Conservation (phyloP, 2,329 filamentous ascomycete genomes). For the Hypoxylon sp. region DNA sequence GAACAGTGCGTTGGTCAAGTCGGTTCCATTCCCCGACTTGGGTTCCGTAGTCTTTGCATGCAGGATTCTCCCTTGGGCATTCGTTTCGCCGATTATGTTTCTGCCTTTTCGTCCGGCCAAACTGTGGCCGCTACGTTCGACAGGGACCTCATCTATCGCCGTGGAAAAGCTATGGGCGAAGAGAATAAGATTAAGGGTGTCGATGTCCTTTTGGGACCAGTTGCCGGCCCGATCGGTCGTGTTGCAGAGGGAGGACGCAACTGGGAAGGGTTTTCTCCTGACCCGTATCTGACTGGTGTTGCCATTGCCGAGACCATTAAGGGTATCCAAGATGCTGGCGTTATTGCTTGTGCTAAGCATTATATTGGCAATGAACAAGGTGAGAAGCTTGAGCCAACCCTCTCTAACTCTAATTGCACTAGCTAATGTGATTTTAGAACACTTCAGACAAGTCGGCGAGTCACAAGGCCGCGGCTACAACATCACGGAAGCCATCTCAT, state of each 20-base stretch:
- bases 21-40: constrained; percentile 76
- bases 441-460: constrained; percentile 74
- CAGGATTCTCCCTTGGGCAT: constrained; percentile 88
- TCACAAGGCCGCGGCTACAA: constrained; percentile 69
- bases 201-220: constrained; percentile 79
- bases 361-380: constrained; percentile 76
- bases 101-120: constrained; percentile 82
- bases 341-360: constrained; percentile 83
- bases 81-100: constrained; percentile 81
- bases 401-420: not conserved
- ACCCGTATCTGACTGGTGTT: constrained; percentile 79
- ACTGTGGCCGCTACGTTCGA: constrained; percentile 89
- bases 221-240: constrained; percentile 78
- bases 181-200: constrained; percentile 80
- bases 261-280: constrained; percentile 79
- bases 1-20: constrained; percentile 83
- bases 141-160: constrained; percentile 74
- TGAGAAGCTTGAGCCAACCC: constrained; percentile 33
- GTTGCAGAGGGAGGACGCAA: constrained; percentile 75
- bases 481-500: constrained; percentile 68
- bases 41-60: constrained; percentile 80
- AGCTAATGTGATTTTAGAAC: constrained; percentile 60
- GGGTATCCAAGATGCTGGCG: constrained; percentile 82
- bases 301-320: constrained; percentile 79
- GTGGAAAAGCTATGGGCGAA: constrained; percentile 77